Evolutionary conservation across 805 yeast genomes (phyloP), one percentile per base, ranked within the genome.

Genomic region (Saccharomycopsis sp.): DNA sequence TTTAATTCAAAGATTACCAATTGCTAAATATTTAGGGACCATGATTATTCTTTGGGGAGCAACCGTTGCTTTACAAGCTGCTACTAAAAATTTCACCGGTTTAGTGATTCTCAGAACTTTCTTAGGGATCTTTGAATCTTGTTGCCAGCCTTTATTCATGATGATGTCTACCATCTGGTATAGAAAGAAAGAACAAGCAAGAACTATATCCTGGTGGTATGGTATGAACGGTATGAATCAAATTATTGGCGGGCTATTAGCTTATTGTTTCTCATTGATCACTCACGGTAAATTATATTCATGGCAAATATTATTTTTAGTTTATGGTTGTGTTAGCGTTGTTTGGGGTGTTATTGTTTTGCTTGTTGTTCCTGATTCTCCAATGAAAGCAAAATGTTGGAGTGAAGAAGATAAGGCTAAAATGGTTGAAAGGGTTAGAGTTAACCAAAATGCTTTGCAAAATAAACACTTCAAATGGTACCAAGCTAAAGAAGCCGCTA

Each of bases 21-120:
- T 73, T 20, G 66, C 71, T 6, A 60, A 57, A 40, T 64, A 66
- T 22, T 55, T 75, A 51, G 51, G 65, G 1, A 54, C 52, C 2
- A 56, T 71, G 42, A 57, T 67, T 13, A 51, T 64, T 11, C 26
- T 61, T 2, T 75, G 82, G 82, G 61, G 73, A 0, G 32, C 68
- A 4, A 59, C 72, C 28, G 64, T 71, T 5, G 72, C 74, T 54
- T 58, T 71, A 27, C 71, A 67, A 31, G 72, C 74, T 56, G 63
- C 71, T 0, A 74, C 73, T 19, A 51, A 44, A 41, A 70, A 66
- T 46, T 69, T 66, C 51, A 63, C 65, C 19, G 79, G 79, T 31
- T 64, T 75, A 2, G 59, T 66, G 42, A 71, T 65, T 3, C 50
- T 71, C 22, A 59, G 81, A 51, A 72, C 75, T 55, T 68, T 73